Base-by-base conservation (phyloP, 2,329 filamentous ascomycete species). In the Biscogniauxia mediterranea region DNA sequence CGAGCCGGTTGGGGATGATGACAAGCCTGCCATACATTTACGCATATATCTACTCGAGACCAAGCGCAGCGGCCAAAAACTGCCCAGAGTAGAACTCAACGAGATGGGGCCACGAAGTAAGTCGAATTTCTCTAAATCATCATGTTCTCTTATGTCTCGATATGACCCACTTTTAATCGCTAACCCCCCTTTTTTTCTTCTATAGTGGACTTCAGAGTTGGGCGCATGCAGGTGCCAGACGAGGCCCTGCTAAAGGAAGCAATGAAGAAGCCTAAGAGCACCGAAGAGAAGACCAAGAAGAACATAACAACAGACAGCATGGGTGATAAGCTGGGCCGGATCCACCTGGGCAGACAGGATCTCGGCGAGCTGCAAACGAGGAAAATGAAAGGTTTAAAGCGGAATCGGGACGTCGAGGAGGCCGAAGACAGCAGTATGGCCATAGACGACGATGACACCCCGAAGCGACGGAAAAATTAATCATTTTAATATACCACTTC, bases 331-430 rank as follows among this genome's bases (percentile, higher is more conserved):
- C 84, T 98, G 66, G 95, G 94, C 65, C 89, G 93, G 69, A 90
- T 99, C 65, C 95, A 99, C 76, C 78, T 96, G 62, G 92, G 91
- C 72, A 92, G 89, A 80, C 93, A 97, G 79, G 93, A 99, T 79
- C 84, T 99, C 61, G 83, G 82, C 73, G 85, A 90, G 70, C 78
- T 99, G 77, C 95, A 99, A 82, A 96, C 93, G 57, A 89, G 95
- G 74, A 99, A 99, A 87, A 98, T 99, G 93, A 99, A 99, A 87
- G 95, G 93, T 68, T 78, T 99, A 68, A 99, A 98, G 86, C 85
- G 95, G 67, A 87, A 84, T 66, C 86, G 92, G 58, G 88, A 88
- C 64, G 78, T 85, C 23, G 82, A 83, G 56, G 80, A 79, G 56
- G 83, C 82, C 51, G 81, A 80, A 23, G 85, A 84, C 3, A 80